Conservation (phyloP, 768 basidiomycete genomes). For the Boletus tomentosulus region DNA sequence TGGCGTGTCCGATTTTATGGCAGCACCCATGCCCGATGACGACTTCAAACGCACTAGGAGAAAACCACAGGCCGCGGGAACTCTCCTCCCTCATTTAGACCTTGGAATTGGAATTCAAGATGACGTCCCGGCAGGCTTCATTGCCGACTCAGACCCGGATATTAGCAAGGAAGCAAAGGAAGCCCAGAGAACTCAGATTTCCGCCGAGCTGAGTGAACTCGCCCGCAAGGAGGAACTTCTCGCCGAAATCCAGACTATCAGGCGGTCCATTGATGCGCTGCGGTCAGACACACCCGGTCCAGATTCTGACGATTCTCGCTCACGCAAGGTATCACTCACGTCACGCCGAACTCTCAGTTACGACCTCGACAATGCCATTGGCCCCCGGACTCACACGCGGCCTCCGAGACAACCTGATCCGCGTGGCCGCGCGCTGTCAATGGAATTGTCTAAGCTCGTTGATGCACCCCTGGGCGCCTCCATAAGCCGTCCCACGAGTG, state of each 20-base stretch:
- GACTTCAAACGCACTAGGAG: constrained; percentile 51
- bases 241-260: constrained; percentile 74
- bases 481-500: constrained; percentile 67
- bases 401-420: constrained; percentile 69
- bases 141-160: constrained; percentile 41
- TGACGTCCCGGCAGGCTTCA: constrained; percentile 69
- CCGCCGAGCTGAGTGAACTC: constrained; percentile 47
- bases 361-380: constrained; percentile 53
- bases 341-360: constrained; percentile 67
- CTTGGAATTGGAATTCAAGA: constrained; percentile 71
- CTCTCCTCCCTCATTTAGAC: constrained; percentile 66
- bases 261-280: constrained; percentile 72
- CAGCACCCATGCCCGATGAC: constrained; percentile 57
- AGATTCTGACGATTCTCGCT: constrained; percentile 51
- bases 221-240: constrained; percentile 69
- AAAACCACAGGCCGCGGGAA: constrained; percentile 45
- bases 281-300: constrained; percentile 61
- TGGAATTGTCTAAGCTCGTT: constrained; percentile 57
- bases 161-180: constrained; percentile 28
- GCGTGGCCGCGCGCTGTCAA: constrained; percentile 63
- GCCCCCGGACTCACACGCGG: constrained; percentile 55
- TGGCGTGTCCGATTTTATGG: constrained; percentile 70
- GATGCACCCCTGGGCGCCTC: constrained; percentile 46
- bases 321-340: constrained; percentile 60
- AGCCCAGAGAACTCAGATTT: constrained; percentile 33